phyloP scores from a whole-genome alignment of 768 basidiomycete genomes.

The Termitomyces sp. region DNA sequence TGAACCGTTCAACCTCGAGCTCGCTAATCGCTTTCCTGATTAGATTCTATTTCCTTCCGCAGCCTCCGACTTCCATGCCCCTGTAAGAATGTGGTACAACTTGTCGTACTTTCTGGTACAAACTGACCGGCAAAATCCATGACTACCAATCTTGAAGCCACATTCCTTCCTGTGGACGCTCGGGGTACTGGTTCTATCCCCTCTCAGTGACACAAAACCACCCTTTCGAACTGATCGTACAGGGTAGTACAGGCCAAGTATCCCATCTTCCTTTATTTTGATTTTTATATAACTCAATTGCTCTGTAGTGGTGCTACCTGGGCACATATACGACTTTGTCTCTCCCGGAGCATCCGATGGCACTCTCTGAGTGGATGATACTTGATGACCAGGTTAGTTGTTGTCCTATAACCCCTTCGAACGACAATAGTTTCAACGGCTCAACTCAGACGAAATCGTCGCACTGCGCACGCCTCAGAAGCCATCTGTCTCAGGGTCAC shows the following conservation, averaged over 20 bases:
- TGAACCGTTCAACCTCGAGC: background rate
- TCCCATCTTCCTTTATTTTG: background rate
- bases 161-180: slow-evolving; percentile 18
- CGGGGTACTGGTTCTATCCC: slow-evolving; percentile 29
- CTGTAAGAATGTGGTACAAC: slow-evolving; percentile 12
- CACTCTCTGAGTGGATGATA: slow-evolving; percentile 26
- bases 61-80: slow-evolving; percentile 25
- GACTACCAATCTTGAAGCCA: slow-evolving; percentile 8
- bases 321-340: slow-evolving; percentile 19
- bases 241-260: slow-evolving; percentile 19
- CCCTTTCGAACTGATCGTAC: slow-evolving; percentile 25
- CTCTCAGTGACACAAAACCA: slow-evolving; percentile 7
- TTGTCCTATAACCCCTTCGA: background rate
- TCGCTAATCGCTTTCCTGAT: background rate
- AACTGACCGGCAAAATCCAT: background rate
- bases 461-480: slow-evolving; percentile 19
- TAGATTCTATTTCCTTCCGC: slow-evolving; percentile 23
- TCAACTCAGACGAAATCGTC: slow-evolving; percentile 15
- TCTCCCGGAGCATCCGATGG: slow-evolving; percentile 22
- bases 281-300: background rate
- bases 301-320: slow-evolving; percentile 24
- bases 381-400: slow-evolving; percentile 26
- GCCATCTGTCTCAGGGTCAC: background rate
- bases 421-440: background rate
- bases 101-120: background rate